Evolutionary conservation across 768 basidiomycete species (phyloP), one percentile per base, ranked within the genome.

Genomic region (Calocybe gangraenosa): DNA sequence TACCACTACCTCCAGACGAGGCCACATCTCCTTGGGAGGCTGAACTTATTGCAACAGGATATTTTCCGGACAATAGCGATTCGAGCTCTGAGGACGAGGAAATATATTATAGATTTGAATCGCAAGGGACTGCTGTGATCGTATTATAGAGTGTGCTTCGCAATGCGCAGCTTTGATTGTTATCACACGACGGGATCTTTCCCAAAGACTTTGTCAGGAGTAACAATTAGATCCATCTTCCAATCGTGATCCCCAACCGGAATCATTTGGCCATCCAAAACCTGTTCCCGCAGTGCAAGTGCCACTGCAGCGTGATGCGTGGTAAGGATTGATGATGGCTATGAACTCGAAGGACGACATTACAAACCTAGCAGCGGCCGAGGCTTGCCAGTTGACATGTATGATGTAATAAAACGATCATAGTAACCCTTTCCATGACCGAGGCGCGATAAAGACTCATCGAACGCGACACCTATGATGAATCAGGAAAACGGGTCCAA

Each of bases 361-460:
- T n/a, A n/a, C n/a, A n/a, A n/a, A 87, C 88, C 79, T 42, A 89
- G 70, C 22, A 82, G 52, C 1, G 87, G 83, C 44, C 65, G 69
- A 18, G 65, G 64, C 47, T 66, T 65, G 19, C 68, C 66, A 42
- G 64, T 65, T 11, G 65, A 56, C 22, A 68, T 59, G 48, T 87
- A 88, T 1, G 70, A 60, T 2, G 78, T 63, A 28, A 91, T 67
- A 63, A 87, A 91, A 11, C 74, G 70, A 64, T 91, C 88, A 53
- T 91, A 91, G 64, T 85, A 89, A 5, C 88, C 88, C 61, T 86
- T 91, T 18, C 88, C 87, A 52, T 89, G 86, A 8, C 88, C 88
- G 21, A 91, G 73, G 22, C 88, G 80, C 38, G 79, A 79, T 43
- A 83, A 59, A 13, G 74, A 74, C 33, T 66, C 69, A 64, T 90